Conservation (phyloP, 2,329 filamentous ascomycete species). For the Penicillium sp. region DNA sequence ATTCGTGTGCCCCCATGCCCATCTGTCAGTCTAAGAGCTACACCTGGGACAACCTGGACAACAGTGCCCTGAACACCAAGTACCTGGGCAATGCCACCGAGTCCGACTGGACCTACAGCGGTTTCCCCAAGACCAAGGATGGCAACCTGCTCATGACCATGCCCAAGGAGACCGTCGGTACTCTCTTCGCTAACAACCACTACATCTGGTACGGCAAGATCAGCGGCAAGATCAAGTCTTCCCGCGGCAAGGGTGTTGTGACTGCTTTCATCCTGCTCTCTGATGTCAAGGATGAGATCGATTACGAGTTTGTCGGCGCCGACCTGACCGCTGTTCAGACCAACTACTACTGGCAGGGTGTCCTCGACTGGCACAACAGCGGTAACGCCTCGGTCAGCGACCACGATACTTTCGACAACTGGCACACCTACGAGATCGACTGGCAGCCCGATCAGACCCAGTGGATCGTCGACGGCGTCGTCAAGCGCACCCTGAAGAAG, state of each 20-base stretch:
- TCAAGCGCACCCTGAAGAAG: conserved; percentile 73
- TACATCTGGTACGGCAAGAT: conserved; percentile 99
- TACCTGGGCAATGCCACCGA: conserved; percentile 82
- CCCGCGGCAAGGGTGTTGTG: conserved; percentile 84
- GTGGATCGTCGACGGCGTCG: conserved; percentile 83
- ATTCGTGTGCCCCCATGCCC: conserved; percentile 82
- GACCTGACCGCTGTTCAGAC: conserved; percentile 80
- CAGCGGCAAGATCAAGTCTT: conserved; percentile 80
- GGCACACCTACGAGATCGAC: conserved; percentile 88
- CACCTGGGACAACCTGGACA: conserved; percentile 71
- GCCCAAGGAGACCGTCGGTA: conserved; percentile 81
- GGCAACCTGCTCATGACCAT: conserved; percentile 82
- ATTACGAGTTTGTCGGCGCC: conserved; percentile 89
- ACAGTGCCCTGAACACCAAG: conserved; percentile 69
- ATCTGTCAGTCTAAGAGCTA: conserved; percentile 75
- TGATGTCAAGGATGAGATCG: conserved; percentile 97
- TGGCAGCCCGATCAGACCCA: conserved; percentile 86
- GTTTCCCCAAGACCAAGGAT: conserved; percentile 64
- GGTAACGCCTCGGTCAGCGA: conserved; percentile 63
- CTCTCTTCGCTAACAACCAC: conserved; percentile 77
- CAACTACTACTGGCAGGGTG: conserved; percentile 96
- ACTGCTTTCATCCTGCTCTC: conserved; percentile 95
- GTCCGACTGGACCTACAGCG: conserved; percentile 87
- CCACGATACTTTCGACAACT: conserved; percentile 71
- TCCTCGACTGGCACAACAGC: conserved; percentile 70